Conservation (phyloP, 163 green algal genomes). For the Scenedesmus sp. region DNA sequence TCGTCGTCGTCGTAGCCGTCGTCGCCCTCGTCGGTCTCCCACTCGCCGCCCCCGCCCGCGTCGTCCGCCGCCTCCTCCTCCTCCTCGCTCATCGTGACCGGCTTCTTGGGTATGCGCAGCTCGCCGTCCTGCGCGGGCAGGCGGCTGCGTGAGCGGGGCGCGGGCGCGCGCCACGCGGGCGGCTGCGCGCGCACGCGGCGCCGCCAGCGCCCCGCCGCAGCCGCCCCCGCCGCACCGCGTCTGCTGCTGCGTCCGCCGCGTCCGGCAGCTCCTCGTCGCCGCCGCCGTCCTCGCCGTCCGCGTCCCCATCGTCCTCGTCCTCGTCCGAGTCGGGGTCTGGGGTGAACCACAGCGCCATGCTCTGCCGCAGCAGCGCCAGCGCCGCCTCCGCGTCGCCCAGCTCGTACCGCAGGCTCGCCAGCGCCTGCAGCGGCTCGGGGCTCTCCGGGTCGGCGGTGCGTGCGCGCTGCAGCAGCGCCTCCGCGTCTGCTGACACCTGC, state of each 20-base stretch:
- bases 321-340: slow-evolving; percentile 43
- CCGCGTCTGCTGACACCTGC: slow-evolving; percentile 52
- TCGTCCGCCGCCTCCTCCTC: slow-evolving; percentile 22
- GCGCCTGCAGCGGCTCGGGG: slow-evolving; percentile 79
- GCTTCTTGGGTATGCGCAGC: slow-evolving; percentile 24
- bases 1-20: slow-evolving; percentile 49
- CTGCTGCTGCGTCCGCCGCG: too few species aligned
- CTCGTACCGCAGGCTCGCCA: slow-evolving; percentile 73
- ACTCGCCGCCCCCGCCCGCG: too few species aligned
- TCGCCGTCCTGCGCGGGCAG: too few species aligned
- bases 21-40: slow-evolving; percentile 33
- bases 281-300: slow-evolving; percentile 49
- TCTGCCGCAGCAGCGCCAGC: slow-evolving; percentile 65
- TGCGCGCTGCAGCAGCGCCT: slow-evolving; percentile 70
- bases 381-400: slow-evolving; percentile 76
- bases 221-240: slow-evolving; percentile 8
- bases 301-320: slow-evolving; percentile 53
- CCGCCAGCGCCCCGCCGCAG: slow-evolving; percentile 7
- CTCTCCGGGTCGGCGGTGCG: slow-evolving; percentile 45
- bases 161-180: too few species aligned
- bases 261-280: slow-evolving; percentile 2
- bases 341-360: slow-evolving; percentile 78
- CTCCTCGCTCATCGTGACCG: slow-evolving; percentile 43
- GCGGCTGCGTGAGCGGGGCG: too few species aligned
- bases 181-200: too few species aligned